Evolutionary conservation across 2,329 filamentous ascomycete species (phyloP).

Genomic region (Aureobasidium mangrovei): DNA sequence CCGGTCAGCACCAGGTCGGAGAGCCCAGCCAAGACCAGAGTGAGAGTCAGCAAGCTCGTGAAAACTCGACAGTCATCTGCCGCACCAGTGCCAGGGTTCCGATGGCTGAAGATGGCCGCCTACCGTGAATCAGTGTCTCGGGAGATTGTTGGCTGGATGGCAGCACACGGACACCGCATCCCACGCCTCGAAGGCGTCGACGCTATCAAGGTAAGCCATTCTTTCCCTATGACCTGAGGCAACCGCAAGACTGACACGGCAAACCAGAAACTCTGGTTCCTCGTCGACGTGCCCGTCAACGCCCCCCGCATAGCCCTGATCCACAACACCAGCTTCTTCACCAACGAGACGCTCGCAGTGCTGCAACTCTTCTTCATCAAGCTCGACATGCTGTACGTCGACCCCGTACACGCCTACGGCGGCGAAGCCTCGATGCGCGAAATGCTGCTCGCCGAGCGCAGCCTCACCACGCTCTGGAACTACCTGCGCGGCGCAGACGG

Average conservation of each 20-base stretch:
- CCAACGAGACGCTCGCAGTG: slow-evolving; percentile 51
- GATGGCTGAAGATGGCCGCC: slow-evolving; percentile 60
- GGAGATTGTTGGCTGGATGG: slow-evolving; percentile 56
- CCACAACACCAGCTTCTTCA: slow-evolving; percentile 46
- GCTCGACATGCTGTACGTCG: slow-evolving; percentile 59
- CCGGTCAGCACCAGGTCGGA: neutral
- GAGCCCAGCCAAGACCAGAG: neutral
- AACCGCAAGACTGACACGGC: neutral
- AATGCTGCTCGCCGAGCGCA: slow-evolving; percentile 37
- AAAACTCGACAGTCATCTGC: neutral
- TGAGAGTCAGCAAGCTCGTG: neutral
- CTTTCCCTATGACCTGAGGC: slow-evolving; percentile 17
- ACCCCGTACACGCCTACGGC: slow-evolving; percentile 49
- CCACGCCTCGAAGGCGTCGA: slow-evolving; percentile 31
- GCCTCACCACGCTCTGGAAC: slow-evolving; percentile 41
- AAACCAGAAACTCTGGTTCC: slow-evolving; percentile 58
- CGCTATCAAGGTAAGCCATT: slow-evolving; percentile 17
- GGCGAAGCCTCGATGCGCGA: slow-evolving; percentile 41
- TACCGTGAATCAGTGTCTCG: slow-evolving; percentile 48
- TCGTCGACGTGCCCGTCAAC: slow-evolving; percentile 58
- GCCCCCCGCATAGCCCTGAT: slow-evolving; percentile 47
- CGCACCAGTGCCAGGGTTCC: slow-evolving; percentile 49
- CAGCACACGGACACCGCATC: slow-evolving; percentile 48
- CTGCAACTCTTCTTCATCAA: slow-evolving; percentile 61
- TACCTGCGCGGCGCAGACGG: slow-evolving; percentile 50